Evolutionary conservation across 2,329 filamentous ascomycete species (phyloP), one percentile per base, ranked within the genome.

Genomic region (Rachicladosporium sp.): DNA sequence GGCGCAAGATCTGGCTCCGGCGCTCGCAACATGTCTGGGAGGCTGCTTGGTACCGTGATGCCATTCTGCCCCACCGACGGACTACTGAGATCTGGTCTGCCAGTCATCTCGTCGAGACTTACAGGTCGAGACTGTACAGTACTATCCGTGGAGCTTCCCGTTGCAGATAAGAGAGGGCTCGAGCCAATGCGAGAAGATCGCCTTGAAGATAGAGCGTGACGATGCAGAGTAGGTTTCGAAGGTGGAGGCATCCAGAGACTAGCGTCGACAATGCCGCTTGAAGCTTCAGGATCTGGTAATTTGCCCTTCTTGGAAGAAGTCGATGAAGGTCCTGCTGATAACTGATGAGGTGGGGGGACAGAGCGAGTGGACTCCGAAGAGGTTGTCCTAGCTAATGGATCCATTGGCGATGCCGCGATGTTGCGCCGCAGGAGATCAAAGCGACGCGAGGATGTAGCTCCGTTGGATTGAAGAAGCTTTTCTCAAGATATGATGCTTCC

Each of bases 191-290:
- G 31, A 33, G 47, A 47, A 7, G 46, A 43, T 27, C 44, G 45
- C 31, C 46, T 45, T 31, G 38, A 37, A n/a, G 43, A 37, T 31
- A 43, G 44, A 36, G 47, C 48, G 43, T 49, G 47, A 35, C 43
- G 51, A 46, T 36, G 35, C 4, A 27, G 7, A 32, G 40, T 43
- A 43, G 44, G 41, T 34, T 47, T 52, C 10, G 63, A 55, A 23
- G 71, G 68, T 42, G 75, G 70, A 31, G 78, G 76, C 71, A 82
- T 79, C 47, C 74, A 80, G 44, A 80, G 67, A 57, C 69, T 79
- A 41, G 76, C 68, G 56, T 73, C 68, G 45, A 67, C 66, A 41
- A 71, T 68, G 43, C 70, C 73, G 23, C 71, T 73, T 46, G 73
- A 73, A 29, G 77, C 68, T 51, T 81, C 76, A 42, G 70, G 70